phyloP scores from a whole-genome alignment of 2,329 filamentous ascomycete genomes.

The Grosmannia penicillata region DNA sequence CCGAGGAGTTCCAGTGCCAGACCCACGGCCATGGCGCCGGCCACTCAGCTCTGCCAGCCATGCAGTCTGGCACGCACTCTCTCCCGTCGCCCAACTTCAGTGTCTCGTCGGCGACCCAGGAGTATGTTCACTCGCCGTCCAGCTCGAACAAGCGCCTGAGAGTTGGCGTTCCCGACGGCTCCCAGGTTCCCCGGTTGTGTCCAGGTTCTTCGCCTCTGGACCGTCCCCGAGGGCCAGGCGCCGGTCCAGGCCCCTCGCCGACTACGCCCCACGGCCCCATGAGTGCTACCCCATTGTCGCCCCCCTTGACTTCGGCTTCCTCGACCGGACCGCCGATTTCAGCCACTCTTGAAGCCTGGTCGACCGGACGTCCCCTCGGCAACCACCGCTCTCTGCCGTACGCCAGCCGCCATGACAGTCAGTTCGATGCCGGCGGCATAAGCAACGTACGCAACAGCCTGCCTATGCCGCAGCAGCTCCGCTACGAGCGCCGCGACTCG shows the following conservation, averaged over 20 bases:
- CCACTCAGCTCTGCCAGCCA: constrained; percentile 19
- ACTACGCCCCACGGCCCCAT: background rate
- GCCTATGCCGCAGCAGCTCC: constrained; percentile 25
- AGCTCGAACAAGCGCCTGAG: constrained; percentile 32
- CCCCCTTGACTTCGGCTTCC: background rate
- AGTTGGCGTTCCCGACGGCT: constrained; percentile 16
- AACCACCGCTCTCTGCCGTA: background rate
- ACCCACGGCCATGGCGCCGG: constrained; percentile 17
- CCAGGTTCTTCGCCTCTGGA: constrained; percentile 8
- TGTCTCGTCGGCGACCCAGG: constrained; percentile 16
- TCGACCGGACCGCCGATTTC: too few relatives aligned
- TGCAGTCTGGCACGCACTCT: constrained; percentile 16
- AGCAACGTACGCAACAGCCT: constrained; percentile 9
- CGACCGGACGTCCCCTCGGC: background rate
- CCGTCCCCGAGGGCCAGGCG: background rate
- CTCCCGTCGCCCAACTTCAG: constrained; percentile 17
- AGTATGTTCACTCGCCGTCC: constrained; percentile 33
- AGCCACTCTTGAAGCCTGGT: background rate
- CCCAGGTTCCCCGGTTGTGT: constrained; percentile 22
- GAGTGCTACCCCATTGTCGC: background rate
- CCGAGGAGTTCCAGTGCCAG: constrained; percentile 4
- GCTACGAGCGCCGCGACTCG: constrained; percentile 20
- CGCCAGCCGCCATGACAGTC: background rate
- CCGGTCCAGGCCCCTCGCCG: background rate
- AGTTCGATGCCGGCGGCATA: background rate